Percentiles rank a stretch among this genome's conserved stretches.
Conservation (phyloP, 805 yeast genomes). For the Dipodascopsis uninucleata region DNA sequence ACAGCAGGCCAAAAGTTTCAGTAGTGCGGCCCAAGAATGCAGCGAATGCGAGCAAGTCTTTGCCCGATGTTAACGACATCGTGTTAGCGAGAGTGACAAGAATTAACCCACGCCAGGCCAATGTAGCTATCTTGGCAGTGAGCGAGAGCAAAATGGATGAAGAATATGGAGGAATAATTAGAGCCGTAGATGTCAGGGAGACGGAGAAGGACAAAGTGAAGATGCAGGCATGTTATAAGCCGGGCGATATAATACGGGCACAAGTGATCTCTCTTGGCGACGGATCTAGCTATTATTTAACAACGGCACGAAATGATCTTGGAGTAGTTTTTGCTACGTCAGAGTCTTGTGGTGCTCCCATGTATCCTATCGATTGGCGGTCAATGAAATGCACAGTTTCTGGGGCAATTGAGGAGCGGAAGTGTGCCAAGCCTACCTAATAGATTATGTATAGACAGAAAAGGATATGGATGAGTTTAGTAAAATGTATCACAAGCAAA, state of each 20-base stretch:
- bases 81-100: slow-evolving; percentile 74
- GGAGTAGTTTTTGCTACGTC: slow-evolving; percentile 88
- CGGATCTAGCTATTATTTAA: slow-evolving; percentile 82
- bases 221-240: slow-evolving; percentile 72
- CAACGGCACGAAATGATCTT: slow-evolving; percentile 84
- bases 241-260: slow-evolving; percentile 91
- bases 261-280: slow-evolving; percentile 78
- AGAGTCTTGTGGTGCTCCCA: slow-evolving; percentile 63
- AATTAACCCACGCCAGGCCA: slow-evolving; percentile 65
- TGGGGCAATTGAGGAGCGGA: slow-evolving; percentile 73
- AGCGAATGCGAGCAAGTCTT: slow-evolving; percentile 23
- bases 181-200: slow-evolving; percentile 84
- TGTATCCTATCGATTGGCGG: slow-evolving; percentile 95
- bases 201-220: slow-evolving; percentile 87
- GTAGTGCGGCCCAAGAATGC: slow-evolving; percentile 32
- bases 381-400: slow-evolving; percentile 78
- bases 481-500: too few relatives aligned
- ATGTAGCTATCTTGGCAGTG: slow-evolving; percentile 68
- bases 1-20: slow-evolving; percentile 32
- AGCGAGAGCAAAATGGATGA: slow-evolving; percentile 44
- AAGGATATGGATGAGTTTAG: too few relatives aligned
- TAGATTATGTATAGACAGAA: too few relatives aligned
- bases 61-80: slow-evolving; percentile 81
- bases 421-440: slow-evolving; percentile 77
- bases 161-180: slow-evolving; percentile 30